These are phyloP conservation scores for Pestalotiopsis fici DNA, from an alignment of 2,329 filamentous ascomycete species.

Conservation along the genomic window DNA sequence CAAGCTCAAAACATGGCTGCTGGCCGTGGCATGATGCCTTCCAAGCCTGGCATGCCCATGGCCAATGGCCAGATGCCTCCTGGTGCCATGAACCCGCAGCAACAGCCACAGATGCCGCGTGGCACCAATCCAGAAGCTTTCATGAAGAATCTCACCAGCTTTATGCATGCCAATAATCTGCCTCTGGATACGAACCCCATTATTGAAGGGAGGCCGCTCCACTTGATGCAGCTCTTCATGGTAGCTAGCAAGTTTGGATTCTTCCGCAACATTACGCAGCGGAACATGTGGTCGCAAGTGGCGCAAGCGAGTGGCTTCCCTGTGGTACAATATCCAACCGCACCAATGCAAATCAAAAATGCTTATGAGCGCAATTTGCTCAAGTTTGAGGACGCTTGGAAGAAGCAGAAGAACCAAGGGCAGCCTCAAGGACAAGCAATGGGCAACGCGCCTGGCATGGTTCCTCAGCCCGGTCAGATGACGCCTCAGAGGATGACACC, in stretches of 20 bases:
- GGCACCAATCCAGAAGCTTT: conserved; percentile 66
- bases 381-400: conserved; percentile 74
- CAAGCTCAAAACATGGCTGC: conserved; percentile 35
- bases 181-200: conserved; percentile 75
- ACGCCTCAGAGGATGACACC: conserved; percentile 46
- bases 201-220: conserved; percentile 73
- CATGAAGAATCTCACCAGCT: conserved; percentile 73
- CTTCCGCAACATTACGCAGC: conserved; percentile 70
- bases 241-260: conserved; percentile 76
- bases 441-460: conserved; percentile 35
- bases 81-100: conserved; percentile 47
- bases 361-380: conserved; percentile 76
- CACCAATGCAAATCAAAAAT: conserved; percentile 68
- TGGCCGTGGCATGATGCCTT: conserved; percentile 51
- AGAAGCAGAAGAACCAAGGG: conserved; percentile 55
- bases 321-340: conserved; percentile 64
- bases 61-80: conserved; percentile 59
- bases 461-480: conserved; percentile 27
- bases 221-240: conserved; percentile 76
- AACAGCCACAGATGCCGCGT: conserved; percentile 37
- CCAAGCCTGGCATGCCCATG: conserved; percentile 50
- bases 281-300: conserved; percentile 74
- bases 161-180: conserved; percentile 74
- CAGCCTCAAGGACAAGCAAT: conserved; percentile 52
- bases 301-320: conserved; percentile 65